A percentile compares a stretch with the other conserved stretches of the same genome.
Evolutionary conservation across 441 rosid genomes (phyloP).

Genomic region (Mallotus japonicus): DNA sequence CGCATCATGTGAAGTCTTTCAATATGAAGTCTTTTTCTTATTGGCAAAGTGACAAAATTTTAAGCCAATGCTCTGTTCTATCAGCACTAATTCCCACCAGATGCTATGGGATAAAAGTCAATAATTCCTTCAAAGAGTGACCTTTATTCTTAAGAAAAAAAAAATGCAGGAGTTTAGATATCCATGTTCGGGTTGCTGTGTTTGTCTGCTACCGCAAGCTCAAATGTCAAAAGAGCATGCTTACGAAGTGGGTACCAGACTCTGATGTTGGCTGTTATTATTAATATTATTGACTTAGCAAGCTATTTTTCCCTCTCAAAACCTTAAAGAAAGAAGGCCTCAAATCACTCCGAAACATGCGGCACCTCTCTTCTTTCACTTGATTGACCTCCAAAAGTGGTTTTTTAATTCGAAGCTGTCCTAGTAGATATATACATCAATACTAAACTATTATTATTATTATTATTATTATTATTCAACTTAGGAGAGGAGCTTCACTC

Average conservation of each 20-base stretch:
- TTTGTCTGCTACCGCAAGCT: neutral
- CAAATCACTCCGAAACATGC: conserved; percentile 25
- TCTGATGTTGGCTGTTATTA: neutral
- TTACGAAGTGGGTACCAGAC: neutral
- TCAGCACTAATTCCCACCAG: neutral
- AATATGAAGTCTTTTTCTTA: neutral
- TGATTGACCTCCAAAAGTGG: neutral
- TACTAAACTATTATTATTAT: too few species aligned
- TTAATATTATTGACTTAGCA: neutral
- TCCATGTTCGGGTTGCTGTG: neutral
- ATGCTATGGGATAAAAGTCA: neutral
- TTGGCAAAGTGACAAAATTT: neutral
- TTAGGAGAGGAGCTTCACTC: too few species aligned
- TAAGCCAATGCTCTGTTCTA: neutral
- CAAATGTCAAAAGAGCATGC: neutral
- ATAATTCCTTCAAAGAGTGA: neutral
- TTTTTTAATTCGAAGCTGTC: neutral
- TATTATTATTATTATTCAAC: too few species aligned
- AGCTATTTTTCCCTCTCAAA: neutral
- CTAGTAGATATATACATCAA: too few species aligned
- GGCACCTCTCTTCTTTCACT: conserved; percentile 7
- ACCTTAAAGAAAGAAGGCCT: conserved; percentile 3
- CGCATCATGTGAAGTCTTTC: neutral
- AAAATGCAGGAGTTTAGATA: neutral
- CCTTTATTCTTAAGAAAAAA: too few species aligned